Percentiles rank a stretch among this genome's conserved stretches.
These are phyloP conservation scores for Solanum pimpinellifolium DNA, from an alignment of 257 asterid species.

Conservation along the genomic window DNA sequence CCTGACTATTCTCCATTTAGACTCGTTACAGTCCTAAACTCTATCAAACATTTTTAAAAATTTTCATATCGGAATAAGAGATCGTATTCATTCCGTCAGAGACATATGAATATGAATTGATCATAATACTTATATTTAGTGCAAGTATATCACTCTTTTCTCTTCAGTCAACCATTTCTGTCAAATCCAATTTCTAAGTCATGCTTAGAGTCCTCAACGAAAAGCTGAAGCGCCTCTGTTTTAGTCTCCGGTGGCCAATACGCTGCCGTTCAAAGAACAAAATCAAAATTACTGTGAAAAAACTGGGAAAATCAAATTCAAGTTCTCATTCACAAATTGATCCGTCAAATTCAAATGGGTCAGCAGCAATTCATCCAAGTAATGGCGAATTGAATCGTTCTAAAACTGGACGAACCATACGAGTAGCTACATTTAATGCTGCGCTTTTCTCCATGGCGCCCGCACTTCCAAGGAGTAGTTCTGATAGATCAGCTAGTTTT, in stretches of 20 bases:
- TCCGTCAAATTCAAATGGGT: slow-evolving; percentile 8
- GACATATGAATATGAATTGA: no score
- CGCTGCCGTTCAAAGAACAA: slow-evolving; percentile 42
- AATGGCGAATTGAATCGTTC: slow-evolving; percentile 18
- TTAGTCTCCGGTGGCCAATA: slow-evolving; percentile 41
- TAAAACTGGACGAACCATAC: slow-evolving; percentile 12
- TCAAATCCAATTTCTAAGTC: neutral
- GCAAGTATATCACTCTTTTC: neutral
- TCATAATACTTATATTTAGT: neutral
- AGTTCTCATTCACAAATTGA: slow-evolving; percentile 7
- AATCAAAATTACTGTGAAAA: slow-evolving; percentile 36
- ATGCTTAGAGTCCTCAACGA: slow-evolving; percentile 46
- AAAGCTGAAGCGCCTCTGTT: slow-evolving; percentile 47
- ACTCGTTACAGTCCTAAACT: slow-evolving; percentile 11
- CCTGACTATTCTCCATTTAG: slow-evolving; percentile 8
- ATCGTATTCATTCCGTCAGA: no score
- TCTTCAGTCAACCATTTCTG: neutral
- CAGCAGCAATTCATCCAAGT: slow-evolving; percentile 73
- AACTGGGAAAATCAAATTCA: slow-evolving; percentile 45
- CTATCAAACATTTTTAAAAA: neutral
- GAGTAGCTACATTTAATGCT: slow-evolving; percentile 88
- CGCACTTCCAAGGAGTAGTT: slow-evolving; percentile 33
- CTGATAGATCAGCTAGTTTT: slow-evolving; percentile 17
- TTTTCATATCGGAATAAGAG: no score
- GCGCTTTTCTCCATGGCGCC: slow-evolving; percentile 98